phyloP scores from a whole-genome alignment of 2,329 filamentous ascomycete species.

The Aspergillus sp. region DNA sequence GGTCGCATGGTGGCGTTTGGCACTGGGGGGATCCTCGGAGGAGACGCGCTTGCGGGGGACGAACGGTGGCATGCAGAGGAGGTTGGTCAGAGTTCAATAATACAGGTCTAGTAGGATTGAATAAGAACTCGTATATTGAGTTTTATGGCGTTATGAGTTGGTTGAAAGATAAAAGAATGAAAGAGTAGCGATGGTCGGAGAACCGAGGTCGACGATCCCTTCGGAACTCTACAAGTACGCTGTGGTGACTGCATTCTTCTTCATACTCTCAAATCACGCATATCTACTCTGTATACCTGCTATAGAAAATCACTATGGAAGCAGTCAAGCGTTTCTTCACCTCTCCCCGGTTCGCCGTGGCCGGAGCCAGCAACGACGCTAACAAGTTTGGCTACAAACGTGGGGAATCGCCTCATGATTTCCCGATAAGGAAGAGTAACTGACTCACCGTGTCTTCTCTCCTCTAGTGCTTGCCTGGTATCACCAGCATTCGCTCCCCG shows the following conservation, averaged over 20 bases:
- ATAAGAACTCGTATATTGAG: slow-evolving; percentile 1
- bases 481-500: slow-evolving; percentile 64
- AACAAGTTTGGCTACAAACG: slow-evolving; percentile 85
- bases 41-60: slow-evolving; percentile 38
- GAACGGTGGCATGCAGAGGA: slow-evolving; percentile 39
- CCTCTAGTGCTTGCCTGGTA: slow-evolving; percentile 82
- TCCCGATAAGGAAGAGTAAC: neutral
- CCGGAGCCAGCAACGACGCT: slow-evolving; percentile 78
- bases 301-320: slow-evolving; percentile 16
- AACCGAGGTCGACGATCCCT: neutral
- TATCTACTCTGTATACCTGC: slow-evolving; percentile 4
- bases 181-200: neutral
- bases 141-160: neutral
- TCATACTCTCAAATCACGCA: neutral
- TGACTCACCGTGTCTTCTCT: slow-evolving; percentile 2
- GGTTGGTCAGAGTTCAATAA: neutral
- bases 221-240: neutral
- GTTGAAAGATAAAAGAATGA: neutral
- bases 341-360: slow-evolving; percentile 74
- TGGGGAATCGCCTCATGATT: slow-evolving; percentile 31
- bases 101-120: slow-evolving; percentile 4
- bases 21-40: slow-evolving; percentile 27
- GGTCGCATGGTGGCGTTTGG: slow-evolving; percentile 29
- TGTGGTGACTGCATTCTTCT: neutral
- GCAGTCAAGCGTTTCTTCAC: slow-evolving; percentile 74